Base-by-base conservation (phyloP, 306 rosid genomes). In the Urtica urens region DNA sequence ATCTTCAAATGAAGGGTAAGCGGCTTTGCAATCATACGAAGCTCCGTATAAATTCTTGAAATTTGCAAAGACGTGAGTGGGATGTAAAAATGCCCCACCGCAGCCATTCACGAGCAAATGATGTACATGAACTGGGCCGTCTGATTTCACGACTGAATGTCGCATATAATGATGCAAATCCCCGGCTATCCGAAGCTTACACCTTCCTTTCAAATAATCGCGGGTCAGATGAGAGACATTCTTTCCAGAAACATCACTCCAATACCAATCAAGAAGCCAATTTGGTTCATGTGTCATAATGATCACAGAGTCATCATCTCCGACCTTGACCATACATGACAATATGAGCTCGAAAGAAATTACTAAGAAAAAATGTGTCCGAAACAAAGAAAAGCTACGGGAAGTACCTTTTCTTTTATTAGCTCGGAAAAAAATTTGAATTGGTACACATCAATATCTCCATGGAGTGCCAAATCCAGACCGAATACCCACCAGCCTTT, bases 81-180 rank as follows among this genome's bases (percentile, higher is more conserved):
- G 99, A 65, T 92, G 99, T 55, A 85, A 66, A 77, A 92, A 92
- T 39, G 99, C 99, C 58, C 99, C 99, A 58, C 99, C 99, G 57
- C 94, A 92, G 40, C 99, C 99, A 75, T 92, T 92, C 59, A 92
- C 85, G 47, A 92, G 72, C 46, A 92, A 86, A 66, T 92, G 95
- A 39, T 73, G 96, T 48, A 75, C 77, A 43, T 75, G 78, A 44
- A 73, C 74, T 58, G 87, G 80, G 13, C 76, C 94, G 16, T 82
- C 87, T 50, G 99, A 79, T 46, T 73, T 71, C 53, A 75, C 81
- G 59, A 60, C 69, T 31, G 99, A 85, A 79, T 92, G 99, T 28
- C 99, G 95, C 94, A 92, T 79, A 76, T 92, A 92, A 70, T 92
- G 99, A 73, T 92, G 99, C 83, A 92, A 76, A 72, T 92, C 99